These are phyloP conservation scores for Ulota crispa DNA, from an alignment of 225 moss, liverwort and hornwort species.

Conservation along the genomic window DNA sequence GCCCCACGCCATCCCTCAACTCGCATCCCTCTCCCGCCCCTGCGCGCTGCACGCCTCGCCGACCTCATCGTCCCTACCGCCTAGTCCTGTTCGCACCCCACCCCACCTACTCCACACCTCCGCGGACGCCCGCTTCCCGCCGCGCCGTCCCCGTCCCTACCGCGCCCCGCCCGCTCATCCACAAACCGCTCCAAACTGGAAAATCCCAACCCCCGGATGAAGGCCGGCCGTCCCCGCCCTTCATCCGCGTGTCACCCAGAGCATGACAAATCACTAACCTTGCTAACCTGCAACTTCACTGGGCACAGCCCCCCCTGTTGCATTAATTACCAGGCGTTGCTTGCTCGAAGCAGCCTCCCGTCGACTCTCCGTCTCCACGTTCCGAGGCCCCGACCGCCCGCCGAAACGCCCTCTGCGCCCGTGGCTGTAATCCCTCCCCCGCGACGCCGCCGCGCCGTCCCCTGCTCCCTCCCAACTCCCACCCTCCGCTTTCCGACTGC, in stretches of 20 bases:
- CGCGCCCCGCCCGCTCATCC: neutral
- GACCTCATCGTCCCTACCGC: too few species aligned
- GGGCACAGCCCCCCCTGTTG: slow-evolving; percentile 76
- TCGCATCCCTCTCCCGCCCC: too few species aligned
- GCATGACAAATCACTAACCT: slow-evolving; percentile 58
- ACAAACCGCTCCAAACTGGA: neutral
- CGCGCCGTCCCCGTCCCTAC: neutral
- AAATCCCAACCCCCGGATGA: neutral
- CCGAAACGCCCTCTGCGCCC: slow-evolving; percentile 77
- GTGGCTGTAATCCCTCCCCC: slow-evolving; percentile 72
- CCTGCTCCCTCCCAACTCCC: slow-evolving; percentile 68
- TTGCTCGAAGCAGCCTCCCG: slow-evolving; percentile 69
- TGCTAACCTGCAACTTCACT: slow-evolving; percentile 94
- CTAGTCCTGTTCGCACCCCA: neutral
- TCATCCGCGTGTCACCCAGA: slow-evolving; percentile 23
- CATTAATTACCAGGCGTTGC: slow-evolving; percentile 83
- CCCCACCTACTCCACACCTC: neutral
- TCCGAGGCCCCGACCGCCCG: slow-evolving; percentile 61
- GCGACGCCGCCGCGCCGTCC: slow-evolving; percentile 50
- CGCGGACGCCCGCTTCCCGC: neutral
- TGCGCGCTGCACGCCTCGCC: neutral
- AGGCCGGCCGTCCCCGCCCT: neutral
- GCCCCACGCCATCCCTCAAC: too few species aligned
- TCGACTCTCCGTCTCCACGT: slow-evolving; percentile 64
- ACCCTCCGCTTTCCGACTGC: slow-evolving; percentile 52